A percentile compares a stretch with the other conserved stretches of the same genome.
Conservation (phyloP, 176 grass and related monocot genomes). For the Oryza brachyantha region DNA sequence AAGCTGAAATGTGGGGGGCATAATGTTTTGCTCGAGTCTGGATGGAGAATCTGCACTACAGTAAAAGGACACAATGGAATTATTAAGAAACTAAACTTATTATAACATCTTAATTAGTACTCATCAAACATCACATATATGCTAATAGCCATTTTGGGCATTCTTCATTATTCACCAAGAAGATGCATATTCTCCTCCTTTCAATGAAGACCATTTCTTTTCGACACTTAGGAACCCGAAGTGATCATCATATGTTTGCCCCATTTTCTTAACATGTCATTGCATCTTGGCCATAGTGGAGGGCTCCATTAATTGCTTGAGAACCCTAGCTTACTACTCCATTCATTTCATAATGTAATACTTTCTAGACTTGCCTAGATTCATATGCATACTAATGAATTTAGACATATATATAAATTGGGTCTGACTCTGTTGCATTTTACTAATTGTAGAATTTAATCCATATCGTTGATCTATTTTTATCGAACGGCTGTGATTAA, state of each 20-base stretch:
- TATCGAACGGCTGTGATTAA: no score
- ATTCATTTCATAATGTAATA: no score
- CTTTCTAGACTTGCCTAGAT: no score
- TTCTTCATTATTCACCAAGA: conserved; percentile 12
- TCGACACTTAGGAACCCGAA: background rate
- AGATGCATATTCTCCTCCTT: conserved; percentile 25
- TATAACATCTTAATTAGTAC: background rate
- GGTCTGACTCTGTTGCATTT: no score
- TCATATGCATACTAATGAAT: no score
- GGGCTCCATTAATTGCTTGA: conserved; percentile 27
- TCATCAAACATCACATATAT: conserved; percentile 10
- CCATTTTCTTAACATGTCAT: background rate
- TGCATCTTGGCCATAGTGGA: conserved; percentile 35
- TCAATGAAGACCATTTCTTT: conserved; percentile 20
- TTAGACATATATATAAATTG: no score
- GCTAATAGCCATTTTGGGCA: conserved; percentile 8
- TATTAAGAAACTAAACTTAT: background rate
- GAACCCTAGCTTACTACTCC: conserved; percentile 17
- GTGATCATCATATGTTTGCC: background rate
- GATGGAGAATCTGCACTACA: background rate
- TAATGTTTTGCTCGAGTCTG: background rate
- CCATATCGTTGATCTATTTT: no score
- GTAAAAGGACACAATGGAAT: background rate
- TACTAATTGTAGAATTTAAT: no score
- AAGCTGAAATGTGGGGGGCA: conserved; percentile 1